Evolutionary conservation across 257 asterid species (phyloP).

Genomic region (Rhazya stricta): DNA sequence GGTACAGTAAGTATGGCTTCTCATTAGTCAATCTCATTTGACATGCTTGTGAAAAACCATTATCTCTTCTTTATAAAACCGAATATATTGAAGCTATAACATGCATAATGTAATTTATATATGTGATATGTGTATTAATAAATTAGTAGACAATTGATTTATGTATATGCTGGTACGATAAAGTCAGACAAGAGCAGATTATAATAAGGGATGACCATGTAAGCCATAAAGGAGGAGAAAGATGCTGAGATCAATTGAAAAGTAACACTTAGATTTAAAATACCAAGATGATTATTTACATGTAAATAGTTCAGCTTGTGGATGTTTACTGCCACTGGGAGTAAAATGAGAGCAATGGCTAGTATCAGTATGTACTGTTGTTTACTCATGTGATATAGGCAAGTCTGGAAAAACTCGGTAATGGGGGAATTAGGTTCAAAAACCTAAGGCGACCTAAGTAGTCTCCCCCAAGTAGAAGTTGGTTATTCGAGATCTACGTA

Average conservation of each 20-base stretch:
- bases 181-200: neutral
- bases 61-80: neutral
- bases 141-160: neutral
- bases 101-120: neutral
- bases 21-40: neutral
- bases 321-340: neutral
- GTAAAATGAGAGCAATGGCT: neutral
- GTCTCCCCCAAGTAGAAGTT: neutral
- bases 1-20: too few species aligned
- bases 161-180: neutral
- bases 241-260: neutral
- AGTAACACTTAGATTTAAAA: neutral
- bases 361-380: neutral
- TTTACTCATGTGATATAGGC: neutral
- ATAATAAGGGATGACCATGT: neutral
- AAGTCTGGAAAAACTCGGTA: constrained; percentile 4
- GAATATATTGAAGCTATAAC: neutral
- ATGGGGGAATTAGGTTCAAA: neutral
- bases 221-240: neutral
- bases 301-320: neutral
- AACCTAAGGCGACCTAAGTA: neutral
- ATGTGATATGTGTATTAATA: neutral
- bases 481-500: neutral
- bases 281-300: too few species aligned
- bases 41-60: neutral